phyloP scores from a whole-genome alignment of 2,329 filamentous ascomycete genomes.

The Hawksworthiomyces lignivorus region DNA sequence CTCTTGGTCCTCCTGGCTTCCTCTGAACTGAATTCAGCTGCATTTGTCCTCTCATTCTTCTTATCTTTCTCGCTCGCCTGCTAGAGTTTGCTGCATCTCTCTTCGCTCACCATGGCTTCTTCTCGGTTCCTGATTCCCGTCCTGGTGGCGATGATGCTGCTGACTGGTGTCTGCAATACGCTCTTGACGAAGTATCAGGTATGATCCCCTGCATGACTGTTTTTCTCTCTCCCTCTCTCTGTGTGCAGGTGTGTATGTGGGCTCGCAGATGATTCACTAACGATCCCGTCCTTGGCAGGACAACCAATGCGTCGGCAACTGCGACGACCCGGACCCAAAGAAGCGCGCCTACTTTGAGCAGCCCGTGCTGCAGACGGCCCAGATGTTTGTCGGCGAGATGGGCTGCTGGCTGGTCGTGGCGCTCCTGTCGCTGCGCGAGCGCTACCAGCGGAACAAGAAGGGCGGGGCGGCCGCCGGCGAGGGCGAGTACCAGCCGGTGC shows the following conservation, averaged over 20 bases:
- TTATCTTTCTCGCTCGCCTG: too few species aligned
- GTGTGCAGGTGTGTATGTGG: too few species aligned
- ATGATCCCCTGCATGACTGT: conserved; percentile 19
- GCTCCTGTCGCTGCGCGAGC: conserved; percentile 57
- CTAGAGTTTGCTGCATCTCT: too few species aligned
- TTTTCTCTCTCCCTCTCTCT: too few species aligned
- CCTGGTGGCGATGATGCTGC: conserved; percentile 90
- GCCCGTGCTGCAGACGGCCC: conserved; percentile 89
- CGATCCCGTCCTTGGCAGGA: conserved; percentile 46
- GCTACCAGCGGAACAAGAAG: conserved; percentile 31
- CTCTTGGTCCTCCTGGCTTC: too few species aligned
- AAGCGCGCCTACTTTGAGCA: conserved; percentile 77
- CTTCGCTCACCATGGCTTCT: conserved; percentile 62
- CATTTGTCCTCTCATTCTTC: too few species aligned
- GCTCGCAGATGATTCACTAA: too few species aligned
- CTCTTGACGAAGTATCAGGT: conserved; percentile 95
- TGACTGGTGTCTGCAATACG: conserved; percentile 95
- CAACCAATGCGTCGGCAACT: conserved; percentile 93
- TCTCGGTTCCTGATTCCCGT: conserved; percentile 67
- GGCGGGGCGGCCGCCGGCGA: conserved; percentile 33
- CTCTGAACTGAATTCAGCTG: too few species aligned
- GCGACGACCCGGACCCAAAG: conserved; percentile 59
- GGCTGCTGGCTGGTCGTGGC: conserved; percentile 91
- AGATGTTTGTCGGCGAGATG: conserved; percentile 97
- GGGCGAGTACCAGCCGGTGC: conserved; percentile 57